Evolutionary conservation across 1,284 basidiomycete genomes (phyloP).

Genomic region (Marasmius oreades): DNA sequence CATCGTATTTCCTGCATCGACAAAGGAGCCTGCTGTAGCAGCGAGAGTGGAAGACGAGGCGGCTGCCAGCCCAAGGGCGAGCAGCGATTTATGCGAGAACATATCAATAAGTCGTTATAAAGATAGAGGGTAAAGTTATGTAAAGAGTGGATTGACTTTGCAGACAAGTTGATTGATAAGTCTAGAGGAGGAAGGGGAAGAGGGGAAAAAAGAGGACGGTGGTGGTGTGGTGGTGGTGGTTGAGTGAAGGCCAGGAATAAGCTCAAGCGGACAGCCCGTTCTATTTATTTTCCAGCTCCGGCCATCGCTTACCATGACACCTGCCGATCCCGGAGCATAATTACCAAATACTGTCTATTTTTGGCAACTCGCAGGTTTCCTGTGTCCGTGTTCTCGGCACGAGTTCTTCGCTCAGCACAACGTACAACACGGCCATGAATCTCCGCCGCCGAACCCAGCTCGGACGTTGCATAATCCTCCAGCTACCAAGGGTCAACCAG

Average conservation of each 20-base stretch:
- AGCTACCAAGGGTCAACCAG: too few species aligned
- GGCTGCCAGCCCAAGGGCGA: slow-evolving; percentile 34
- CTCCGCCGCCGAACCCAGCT: too few species aligned
- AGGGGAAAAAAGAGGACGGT: background rate
- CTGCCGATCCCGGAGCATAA: background rate
- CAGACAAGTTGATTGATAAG: background rate
- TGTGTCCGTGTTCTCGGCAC: too few species aligned
- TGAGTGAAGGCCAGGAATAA: background rate
- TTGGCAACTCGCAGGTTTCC: background rate
- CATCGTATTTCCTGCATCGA: slow-evolving; percentile 19
- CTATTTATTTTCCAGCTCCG: background rate
- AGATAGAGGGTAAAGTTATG: background rate
- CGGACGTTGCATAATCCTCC: too few species aligned
- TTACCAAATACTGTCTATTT: background rate
- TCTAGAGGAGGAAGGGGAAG: background rate
- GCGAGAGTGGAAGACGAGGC: slow-evolving; percentile 21
- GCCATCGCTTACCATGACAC: background rate
- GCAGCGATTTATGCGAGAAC: slow-evolving; percentile 22
- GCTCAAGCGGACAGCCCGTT: background rate
- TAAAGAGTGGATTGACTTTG: background rate
- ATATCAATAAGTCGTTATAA: slow-evolving; percentile 13
- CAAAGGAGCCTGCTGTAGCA: slow-evolving; percentile 19
- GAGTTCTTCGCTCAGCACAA: too few species aligned
- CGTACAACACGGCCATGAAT: too few species aligned
- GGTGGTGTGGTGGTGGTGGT: background rate